These are phyloP conservation scores for Eimeria acervulina DNA, from an alignment of 169 alveolate species.

Conservation along the genomic window DNA sequence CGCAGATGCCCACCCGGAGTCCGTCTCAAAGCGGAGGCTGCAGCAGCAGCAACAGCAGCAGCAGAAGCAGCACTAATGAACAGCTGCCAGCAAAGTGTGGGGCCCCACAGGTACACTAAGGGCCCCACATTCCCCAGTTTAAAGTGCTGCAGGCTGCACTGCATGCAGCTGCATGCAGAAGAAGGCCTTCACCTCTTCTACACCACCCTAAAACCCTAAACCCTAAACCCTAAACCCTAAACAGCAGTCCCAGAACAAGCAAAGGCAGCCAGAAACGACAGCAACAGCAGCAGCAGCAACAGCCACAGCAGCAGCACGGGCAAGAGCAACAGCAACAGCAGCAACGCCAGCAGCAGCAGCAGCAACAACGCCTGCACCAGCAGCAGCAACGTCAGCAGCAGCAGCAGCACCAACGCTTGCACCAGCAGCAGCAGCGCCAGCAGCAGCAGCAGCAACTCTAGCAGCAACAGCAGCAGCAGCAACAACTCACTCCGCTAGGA, in stretches of 20 bases:
- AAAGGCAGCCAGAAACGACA: background rate
- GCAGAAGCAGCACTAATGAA: background rate
- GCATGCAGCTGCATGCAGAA: background rate
- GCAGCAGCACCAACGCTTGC: background rate
- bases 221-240: no score
- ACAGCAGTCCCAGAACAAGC: background rate
- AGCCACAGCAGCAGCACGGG: background rate
- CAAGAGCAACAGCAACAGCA: background rate
- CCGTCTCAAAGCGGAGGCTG: constrained; percentile 76
- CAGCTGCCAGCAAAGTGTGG: background rate
- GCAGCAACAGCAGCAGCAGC: background rate
- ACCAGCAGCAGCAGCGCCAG: background rate
- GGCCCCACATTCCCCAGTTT: no score
- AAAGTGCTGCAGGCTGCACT: no score
- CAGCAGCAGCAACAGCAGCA: background rate
- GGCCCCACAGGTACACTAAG: no score
- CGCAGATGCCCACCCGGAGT: constrained; percentile 61
- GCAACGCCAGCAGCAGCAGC: background rate
- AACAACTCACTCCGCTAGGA: constrained; percentile 42
- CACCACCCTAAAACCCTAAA: no score
- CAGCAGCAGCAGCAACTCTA: background rate
- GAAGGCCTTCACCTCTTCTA: background rate
- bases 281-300: background rate
- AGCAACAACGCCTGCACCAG: no score
- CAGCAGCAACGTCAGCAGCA: background rate